Conservation (phyloP, 192 early-diverging fungal genomes). For the Radiomyces spectabilis region DNA sequence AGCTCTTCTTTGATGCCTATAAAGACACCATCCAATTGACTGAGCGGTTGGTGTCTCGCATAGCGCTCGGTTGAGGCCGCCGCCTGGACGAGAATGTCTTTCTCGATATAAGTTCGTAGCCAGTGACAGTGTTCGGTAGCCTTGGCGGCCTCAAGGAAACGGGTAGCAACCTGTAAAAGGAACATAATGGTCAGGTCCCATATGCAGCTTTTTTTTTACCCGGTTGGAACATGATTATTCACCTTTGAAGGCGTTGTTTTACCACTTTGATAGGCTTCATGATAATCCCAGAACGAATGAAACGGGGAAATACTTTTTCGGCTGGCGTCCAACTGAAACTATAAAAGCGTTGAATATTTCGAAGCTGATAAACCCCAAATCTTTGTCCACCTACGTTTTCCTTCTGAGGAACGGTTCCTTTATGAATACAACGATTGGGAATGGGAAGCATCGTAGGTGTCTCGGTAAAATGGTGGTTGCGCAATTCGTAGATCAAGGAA, state of each 20-base stretch:
- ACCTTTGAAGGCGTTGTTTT: conserved; percentile 28
- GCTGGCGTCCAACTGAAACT: not conserved
- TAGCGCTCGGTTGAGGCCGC: conserved; percentile 49
- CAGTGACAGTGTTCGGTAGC: conserved; percentile 10
- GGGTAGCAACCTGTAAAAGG: conserved; percentile 22
- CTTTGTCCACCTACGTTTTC: not conserved
- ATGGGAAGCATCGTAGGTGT: conserved; percentile 27
- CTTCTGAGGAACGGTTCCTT: conserved; percentile 1
- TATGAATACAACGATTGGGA: conserved; percentile 13
- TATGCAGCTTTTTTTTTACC: not conserved
- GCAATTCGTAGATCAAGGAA: conserved; percentile 20
- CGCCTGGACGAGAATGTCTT: conserved; percentile 43
- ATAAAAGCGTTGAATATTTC: not conserved
- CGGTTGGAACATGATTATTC: not conserved
- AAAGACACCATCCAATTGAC: conserved; percentile 67
- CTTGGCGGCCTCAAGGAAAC: conserved; percentile 14
- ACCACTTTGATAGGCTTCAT: conserved; percentile 26
- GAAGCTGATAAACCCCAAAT: not conserved
- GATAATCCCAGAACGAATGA: conserved; percentile 36
- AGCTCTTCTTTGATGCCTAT: conserved; percentile 71
- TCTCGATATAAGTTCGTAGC: conserved; percentile 16
- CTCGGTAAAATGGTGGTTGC: conserved; percentile 23
- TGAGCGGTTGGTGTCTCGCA: conserved; percentile 30
- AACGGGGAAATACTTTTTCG: conserved; percentile 14
- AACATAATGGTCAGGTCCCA: not conserved